Evolutionary conservation across 805 yeast species (phyloP), one percentile per base, ranked within the genome.

Genomic region (Pichia phayaonensis): DNA sequence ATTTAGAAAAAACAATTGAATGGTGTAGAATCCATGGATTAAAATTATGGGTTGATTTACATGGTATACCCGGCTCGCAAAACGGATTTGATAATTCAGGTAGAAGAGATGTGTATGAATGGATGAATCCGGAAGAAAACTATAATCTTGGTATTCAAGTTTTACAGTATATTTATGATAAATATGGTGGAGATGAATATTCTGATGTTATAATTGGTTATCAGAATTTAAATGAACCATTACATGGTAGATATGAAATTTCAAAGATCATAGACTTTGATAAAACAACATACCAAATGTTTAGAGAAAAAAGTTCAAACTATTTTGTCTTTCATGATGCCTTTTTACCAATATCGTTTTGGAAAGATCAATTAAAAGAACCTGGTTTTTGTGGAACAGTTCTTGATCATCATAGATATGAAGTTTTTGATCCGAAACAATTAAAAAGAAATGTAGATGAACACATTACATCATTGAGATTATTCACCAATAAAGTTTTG

Each of bases 341-440:
- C 0, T 84, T 84, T 62, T 65, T 75, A 62, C 64, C 69, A 0
- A 64, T 75, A 29, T 80, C 79, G 0, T 76, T 72, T 61, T 84
- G 84, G 84, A 72, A 81, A 58, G 57, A 64, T 10, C 21, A 38
- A 22, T 16, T 55, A 50, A 45, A 47, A 20, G 52, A 43, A 43
- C 49, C 46, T 22, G 45, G 44, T 44, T 54, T 15, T 34, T 29
- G n/a, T 21, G 81, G 83, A 60, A 84, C 87, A 47, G 80, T 86
- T 20, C 67, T 90, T 34, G 97, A 90, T 66, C 96, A 88, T 69
- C 97, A 90, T 69, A 84, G 85, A 64, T 90, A 90, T 72, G 95
- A 88, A 71, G 94, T 86, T n/a, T 90, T 90, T 67, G 72, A 80
- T 42, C 64, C 73, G n/a, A 78, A 71, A 29, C 83, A 84, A 68